Percentiles rank a stretch among this genome's conserved stretches.
phyloP scores from a whole-genome alignment of 805 yeast species.

The Candida adriatica region DNA sequence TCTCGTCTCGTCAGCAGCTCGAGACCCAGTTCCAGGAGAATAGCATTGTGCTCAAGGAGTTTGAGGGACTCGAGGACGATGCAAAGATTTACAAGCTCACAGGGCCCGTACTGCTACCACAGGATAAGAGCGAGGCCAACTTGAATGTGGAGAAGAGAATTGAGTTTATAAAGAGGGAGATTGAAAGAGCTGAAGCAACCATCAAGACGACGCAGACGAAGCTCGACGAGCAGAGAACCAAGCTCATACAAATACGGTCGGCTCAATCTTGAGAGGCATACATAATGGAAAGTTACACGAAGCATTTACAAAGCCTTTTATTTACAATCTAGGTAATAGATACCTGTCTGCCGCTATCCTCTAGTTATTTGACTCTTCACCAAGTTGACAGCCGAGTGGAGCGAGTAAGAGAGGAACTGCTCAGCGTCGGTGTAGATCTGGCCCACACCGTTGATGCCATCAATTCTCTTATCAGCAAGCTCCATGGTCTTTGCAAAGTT shows the following conservation, averaged over 20 bases:
- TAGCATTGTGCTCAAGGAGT: conserved; percentile 80
- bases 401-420: conserved; percentile 65
- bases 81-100: conserved; percentile 82
- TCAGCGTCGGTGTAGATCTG: conserved; percentile 55
- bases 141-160: conserved; percentile 81
- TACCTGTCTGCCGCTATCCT: conserved; percentile 37
- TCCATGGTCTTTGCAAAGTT: conserved; percentile 50
- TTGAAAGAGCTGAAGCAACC: conserved; percentile 66
- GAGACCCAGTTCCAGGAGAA: conserved; percentile 96
- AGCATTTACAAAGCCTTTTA: not conserved
- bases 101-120: conserved; percentile 90
- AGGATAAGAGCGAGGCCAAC: conserved; percentile 76
- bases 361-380: conserved; percentile 63
- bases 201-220: conserved; percentile 48
- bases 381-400: conserved; percentile 57
- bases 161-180: conserved; percentile 79
- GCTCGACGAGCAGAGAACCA: conserved; percentile 54
- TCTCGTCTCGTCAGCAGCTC: conserved; percentile 72
- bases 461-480: conserved; percentile 56
- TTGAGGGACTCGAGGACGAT: conserved; percentile 54
- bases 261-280: not conserved
- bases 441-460: conserved; percentile 48
- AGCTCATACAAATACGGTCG: conserved; percentile 39
- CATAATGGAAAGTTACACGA: not conserved
- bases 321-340: no score